These are phyloP conservation scores for Ascochyta koolunga DNA, from an alignment of 2,329 filamentous ascomycete species.

Conservation along the genomic window DNA sequence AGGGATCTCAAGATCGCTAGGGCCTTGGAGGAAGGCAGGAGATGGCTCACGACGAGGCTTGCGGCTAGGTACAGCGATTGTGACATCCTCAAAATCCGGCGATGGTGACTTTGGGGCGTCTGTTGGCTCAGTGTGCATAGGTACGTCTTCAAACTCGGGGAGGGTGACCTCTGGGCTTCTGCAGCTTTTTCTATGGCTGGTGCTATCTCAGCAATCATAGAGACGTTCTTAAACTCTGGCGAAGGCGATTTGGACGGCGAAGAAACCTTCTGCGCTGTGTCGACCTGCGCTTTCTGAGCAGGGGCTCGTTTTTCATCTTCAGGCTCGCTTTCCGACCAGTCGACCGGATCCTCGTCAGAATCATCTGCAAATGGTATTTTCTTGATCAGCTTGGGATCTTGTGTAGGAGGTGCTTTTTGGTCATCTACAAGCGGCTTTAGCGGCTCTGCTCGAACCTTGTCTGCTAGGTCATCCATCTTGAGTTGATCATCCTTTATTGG, in stretches of 20 bases:
- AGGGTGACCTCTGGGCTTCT: constrained; percentile 48
- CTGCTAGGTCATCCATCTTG: constrained; percentile 53
- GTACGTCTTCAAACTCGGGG: constrained; percentile 61
- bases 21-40: constrained; percentile 32
- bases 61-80: constrained; percentile 25
- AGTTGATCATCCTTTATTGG: constrained; percentile 36
- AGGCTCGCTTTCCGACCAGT: constrained; percentile 62
- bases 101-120: constrained; percentile 48
- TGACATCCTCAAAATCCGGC: constrained; percentile 59
- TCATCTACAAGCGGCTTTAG: constrained; percentile 36
- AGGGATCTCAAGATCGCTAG: constrained; percentile 37
- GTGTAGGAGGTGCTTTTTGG: constrained; percentile 26
- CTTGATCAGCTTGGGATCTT: constrained; percentile 23
- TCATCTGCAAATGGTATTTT: constrained; percentile 35
- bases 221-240: constrained; percentile 60
- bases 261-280: background rate
- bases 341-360: constrained; percentile 50
- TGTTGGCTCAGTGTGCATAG: constrained; percentile 22
- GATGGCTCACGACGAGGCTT: constrained; percentile 29
- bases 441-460: constrained; percentile 51
- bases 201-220: constrained; percentile 21
- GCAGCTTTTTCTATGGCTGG: constrained; percentile 6
- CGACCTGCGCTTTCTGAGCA: background rate
- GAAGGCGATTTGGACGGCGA: constrained; percentile 48
- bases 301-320: constrained; percentile 27